Base-by-base conservation (phyloP, 139 green algal genomes). In the Asterochloris erici region DNA sequence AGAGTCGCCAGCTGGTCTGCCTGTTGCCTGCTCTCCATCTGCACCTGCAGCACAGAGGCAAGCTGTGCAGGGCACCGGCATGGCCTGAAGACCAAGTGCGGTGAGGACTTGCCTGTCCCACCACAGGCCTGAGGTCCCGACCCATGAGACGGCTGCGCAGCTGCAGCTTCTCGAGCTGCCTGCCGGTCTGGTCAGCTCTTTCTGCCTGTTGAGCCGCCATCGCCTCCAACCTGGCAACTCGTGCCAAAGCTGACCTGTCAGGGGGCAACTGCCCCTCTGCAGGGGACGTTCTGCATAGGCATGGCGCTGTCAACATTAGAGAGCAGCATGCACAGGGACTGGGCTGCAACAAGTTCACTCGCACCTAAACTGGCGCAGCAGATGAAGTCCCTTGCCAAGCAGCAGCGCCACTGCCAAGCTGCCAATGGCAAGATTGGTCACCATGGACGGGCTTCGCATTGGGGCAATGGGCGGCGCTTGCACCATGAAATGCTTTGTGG, bases 81-180 rank as follows among this genome's bases (percentile, higher is more conserved):
- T 69, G 21, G 66, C 66, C 21, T 71, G 66, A 4, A 24, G 17
- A 24, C n/a, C 66, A 71, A 71, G 17, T 21, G 66, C 21, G 9
- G 21, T 71, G 9, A 71, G 66, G 66, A 21, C 17, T 71, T 26
- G 83, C 87, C 75, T 89, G 77, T 38, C 86, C 69, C 19, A 91
- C 15, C 0, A 68, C 68, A 38, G 81, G 68, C 76, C 79, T 77
- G 10, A 89, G 17, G 69, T 91, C 88, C n/a, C 77, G 81, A 4
- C 78, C 68, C 64, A 81, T 26, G 23, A 91, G 60, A 13, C 78
- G 63, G 9, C 60, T 79, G 15, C 87, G 81, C 19, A 82, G 54
- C 19, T 82, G 68, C 61, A 90, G 68, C 75, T 91, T 91, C 13
- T 84, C 82, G 66, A 91, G 47, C 79, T 91, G 80, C 69, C 64